Conservation (phyloP, 139 green algal genomes). For the Chlamydomonas sp. region DNA sequence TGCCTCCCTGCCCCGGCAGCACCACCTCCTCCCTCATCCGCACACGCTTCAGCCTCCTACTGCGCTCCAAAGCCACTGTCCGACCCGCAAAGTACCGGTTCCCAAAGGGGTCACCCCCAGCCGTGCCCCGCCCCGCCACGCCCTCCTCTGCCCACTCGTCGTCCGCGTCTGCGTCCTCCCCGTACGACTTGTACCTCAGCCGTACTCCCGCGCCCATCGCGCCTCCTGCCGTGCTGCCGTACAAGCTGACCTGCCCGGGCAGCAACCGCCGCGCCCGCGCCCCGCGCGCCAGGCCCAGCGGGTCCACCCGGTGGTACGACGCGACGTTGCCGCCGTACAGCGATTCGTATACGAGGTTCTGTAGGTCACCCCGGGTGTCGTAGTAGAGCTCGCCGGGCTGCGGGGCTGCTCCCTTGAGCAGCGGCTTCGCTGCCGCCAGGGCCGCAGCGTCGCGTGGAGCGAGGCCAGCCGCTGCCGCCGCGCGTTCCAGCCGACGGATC, state of each 20-base stretch:
- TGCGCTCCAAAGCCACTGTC: slow-evolving; percentile 5
- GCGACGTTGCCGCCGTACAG: slow-evolving; percentile 71
- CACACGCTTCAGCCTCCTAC: neutral
- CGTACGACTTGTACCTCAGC: neutral
- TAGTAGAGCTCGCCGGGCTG: slow-evolving; percentile 26
- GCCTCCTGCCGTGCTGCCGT: neutral
- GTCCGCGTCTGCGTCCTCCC: neutral
- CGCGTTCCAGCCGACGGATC: slow-evolving; percentile 35
- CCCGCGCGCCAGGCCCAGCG: slow-evolving; percentile 49
- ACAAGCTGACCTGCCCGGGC: neutral
- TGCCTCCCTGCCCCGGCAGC: neutral
- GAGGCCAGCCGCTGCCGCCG: slow-evolving; percentile 19
- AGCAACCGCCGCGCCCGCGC: neutral
- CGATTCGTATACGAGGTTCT: slow-evolving; percentile 73
- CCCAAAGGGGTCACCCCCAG: no score
- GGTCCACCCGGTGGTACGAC: slow-evolving; percentile 64
- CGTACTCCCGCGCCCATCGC: neutral
- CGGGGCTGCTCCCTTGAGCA: neutral
- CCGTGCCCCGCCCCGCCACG: no score
- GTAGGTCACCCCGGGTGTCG: slow-evolving; percentile 64
- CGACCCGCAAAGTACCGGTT: slow-evolving; percentile 4
- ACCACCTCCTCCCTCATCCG: neutral
- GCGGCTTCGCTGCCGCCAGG: neutral
- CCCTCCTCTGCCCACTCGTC: neutral
- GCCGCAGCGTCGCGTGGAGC: neutral